Evolutionary conservation across 345 rosid species (phyloP).

Genomic region (Clarkia xantiana): DNA sequence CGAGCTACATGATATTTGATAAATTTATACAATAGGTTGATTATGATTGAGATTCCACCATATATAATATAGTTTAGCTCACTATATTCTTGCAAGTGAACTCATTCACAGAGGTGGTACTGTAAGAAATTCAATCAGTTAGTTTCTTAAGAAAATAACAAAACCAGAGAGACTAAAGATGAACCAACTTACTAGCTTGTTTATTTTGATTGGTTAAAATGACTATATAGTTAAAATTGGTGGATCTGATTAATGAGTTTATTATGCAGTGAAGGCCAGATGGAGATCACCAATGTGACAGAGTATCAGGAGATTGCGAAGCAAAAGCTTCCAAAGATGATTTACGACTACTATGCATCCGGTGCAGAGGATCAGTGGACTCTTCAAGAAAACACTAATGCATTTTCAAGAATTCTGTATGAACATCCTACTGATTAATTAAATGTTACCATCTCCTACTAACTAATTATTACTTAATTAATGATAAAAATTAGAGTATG

Average conservation of each 20-base stretch:
- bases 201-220: too few species aligned
- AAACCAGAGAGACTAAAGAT: too few species aligned
- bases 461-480: background rate
- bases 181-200: too few species aligned
- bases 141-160: too few species aligned
- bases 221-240: background rate
- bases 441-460: background rate
- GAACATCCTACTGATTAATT: conserved; percentile 4
- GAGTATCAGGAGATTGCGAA: conserved; percentile 83
- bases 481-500: background rate
- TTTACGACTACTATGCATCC: conserved; percentile 80
- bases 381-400: conserved; percentile 65
- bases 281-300: conserved; percentile 80
- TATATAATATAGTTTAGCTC: too few species aligned
- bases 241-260: background rate
- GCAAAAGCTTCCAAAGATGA: conserved; percentile 85
- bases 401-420: conserved; percentile 80
- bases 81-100: too few species aligned
- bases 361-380: conserved; percentile 99
- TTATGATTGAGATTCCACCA: too few species aligned
- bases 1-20: too few species aligned
- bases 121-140: too few species aligned
- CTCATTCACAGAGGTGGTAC: too few species aligned
- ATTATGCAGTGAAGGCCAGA: conserved; percentile 8
- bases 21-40: too few species aligned